These are phyloP conservation scores for Rosa lucieae DNA, from an alignment of 306 rosid species.

Conservation along the genomic window DNA sequence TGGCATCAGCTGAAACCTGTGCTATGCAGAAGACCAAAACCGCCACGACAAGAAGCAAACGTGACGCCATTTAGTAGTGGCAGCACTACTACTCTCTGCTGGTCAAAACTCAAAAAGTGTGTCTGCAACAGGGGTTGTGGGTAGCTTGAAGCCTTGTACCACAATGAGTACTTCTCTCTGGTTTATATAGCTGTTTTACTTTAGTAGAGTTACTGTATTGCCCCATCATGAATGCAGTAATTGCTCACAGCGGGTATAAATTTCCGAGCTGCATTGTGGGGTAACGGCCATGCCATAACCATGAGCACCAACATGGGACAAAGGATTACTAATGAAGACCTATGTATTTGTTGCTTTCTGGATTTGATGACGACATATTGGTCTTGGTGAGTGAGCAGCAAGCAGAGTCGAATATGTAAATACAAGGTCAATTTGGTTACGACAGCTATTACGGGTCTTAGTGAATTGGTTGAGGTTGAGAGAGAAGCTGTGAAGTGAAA, in stretches of 20 bases:
- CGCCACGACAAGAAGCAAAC: conserved; percentile 18
- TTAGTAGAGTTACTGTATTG: not conserved
- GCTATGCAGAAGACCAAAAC: conserved; percentile 22
- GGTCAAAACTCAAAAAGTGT: not conserved
- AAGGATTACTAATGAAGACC: not conserved
- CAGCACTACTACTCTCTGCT: not conserved
- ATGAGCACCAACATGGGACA: not conserved
- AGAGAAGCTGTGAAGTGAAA: not conserved
- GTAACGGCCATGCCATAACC: not conserved
- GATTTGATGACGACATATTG: not conserved
- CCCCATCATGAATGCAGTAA: not conserved
- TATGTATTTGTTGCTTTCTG: not conserved
- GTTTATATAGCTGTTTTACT: conserved; percentile 16
- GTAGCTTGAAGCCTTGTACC: not conserved
- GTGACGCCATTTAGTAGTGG: conserved; percentile 24
- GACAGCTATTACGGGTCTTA: not conserved
- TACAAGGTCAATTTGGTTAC: not conserved
- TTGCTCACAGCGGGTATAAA: not conserved
- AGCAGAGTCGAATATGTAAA: not conserved
- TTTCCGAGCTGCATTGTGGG: not conserved
- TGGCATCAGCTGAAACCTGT: conserved; percentile 27
- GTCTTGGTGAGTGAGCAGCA: not conserved
- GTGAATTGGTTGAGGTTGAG: not conserved
- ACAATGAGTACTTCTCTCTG: not conserved
- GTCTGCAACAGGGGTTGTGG: not conserved